Conservation (phyloP, 2,329 filamentous ascomycete genomes). For the Aspergillus oerlinghausenensis region DNA sequence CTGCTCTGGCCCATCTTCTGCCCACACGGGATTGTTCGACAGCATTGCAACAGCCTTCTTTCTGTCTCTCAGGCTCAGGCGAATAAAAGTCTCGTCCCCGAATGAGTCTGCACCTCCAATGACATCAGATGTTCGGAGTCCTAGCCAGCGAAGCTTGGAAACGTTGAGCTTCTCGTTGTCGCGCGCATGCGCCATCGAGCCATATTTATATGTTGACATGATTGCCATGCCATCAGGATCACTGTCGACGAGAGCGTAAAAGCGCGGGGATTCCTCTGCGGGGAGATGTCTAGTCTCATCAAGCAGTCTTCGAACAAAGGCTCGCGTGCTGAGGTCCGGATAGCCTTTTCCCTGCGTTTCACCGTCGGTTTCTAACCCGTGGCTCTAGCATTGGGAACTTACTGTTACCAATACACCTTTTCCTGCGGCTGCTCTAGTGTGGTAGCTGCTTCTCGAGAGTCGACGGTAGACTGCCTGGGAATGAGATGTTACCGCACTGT, state of each 20-base stretch:
- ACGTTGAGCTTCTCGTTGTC: conserved; percentile 47
- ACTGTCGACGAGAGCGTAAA: conserved; percentile 55
- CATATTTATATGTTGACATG: conserved; percentile 59
- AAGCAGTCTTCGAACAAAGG: conserved; percentile 47
- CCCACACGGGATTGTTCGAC: conserved; percentile 38
- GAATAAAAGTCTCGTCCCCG: conserved; percentile 34
- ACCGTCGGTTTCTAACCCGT: not conserved
- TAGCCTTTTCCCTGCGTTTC: conserved; percentile 58
- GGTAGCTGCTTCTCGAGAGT: conserved; percentile 46
- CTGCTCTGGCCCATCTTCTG: conserved; percentile 40
- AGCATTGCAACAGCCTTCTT: conserved; percentile 54
- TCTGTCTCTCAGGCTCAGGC: conserved; percentile 51
- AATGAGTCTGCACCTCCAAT: conserved; percentile 22
- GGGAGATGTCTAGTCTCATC: conserved; percentile 25
- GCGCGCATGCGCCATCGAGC: conserved; percentile 52
- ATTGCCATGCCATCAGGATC: conserved; percentile 62
- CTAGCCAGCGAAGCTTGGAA: conserved; percentile 53
- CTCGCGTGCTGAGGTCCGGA: conserved; percentile 56
- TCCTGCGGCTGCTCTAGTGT: conserved; percentile 37
- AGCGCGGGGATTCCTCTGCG: conserved; percentile 29
- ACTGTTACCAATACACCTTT: conserved; percentile 56
- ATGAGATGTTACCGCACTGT: not conserved
- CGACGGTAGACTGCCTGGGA: conserved; percentile 56
- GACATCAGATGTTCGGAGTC: conserved; percentile 45
- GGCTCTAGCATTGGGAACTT: conserved; percentile 12